Conservation (phyloP, 176 grass and related monocot species). For the Panicum miliaceum region DNA sequence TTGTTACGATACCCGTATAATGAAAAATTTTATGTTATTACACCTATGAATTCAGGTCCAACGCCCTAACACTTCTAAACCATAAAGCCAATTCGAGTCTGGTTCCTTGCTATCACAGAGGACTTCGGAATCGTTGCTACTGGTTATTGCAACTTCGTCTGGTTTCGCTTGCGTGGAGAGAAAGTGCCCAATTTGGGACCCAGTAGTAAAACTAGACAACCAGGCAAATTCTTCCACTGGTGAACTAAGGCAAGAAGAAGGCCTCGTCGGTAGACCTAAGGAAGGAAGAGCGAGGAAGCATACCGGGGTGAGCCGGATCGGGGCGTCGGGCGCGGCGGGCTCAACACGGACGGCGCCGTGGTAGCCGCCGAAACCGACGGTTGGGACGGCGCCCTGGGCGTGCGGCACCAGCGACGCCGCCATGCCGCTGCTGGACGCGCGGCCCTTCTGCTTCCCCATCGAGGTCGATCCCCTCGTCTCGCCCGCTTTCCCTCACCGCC, state of each 20-base stretch:
- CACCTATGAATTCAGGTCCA: background rate
- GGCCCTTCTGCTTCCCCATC: slow-evolving; percentile 89
- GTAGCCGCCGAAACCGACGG: slow-evolving; percentile 86
- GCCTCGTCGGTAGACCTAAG: background rate
- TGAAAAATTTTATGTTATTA: background rate
- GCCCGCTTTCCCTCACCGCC: background rate
- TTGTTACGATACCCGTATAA: too few relatives aligned
- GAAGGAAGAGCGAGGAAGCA: background rate
- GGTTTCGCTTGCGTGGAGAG: background rate
- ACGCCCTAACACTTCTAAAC: background rate
- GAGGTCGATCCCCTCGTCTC: background rate
- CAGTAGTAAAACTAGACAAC: background rate
- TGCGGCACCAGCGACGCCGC: slow-evolving; percentile 69
- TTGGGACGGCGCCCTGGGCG: slow-evolving; percentile 53
- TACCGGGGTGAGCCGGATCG: slow-evolving; percentile 47
- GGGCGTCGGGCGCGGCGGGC: slow-evolving; percentile 48
- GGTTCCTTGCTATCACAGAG: background rate
- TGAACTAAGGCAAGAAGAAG: background rate
- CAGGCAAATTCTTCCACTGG: background rate
- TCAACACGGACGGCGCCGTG: slow-evolving; percentile 78
- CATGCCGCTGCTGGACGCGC: slow-evolving; percentile 79
- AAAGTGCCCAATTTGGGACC: background rate
- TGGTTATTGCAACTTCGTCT: background rate
- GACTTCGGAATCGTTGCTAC: background rate
- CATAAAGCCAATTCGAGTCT: background rate